Base-by-base conservation (phyloP, 108 stramenopile genomes). In the Fistulifera pelliculosa region DNA sequence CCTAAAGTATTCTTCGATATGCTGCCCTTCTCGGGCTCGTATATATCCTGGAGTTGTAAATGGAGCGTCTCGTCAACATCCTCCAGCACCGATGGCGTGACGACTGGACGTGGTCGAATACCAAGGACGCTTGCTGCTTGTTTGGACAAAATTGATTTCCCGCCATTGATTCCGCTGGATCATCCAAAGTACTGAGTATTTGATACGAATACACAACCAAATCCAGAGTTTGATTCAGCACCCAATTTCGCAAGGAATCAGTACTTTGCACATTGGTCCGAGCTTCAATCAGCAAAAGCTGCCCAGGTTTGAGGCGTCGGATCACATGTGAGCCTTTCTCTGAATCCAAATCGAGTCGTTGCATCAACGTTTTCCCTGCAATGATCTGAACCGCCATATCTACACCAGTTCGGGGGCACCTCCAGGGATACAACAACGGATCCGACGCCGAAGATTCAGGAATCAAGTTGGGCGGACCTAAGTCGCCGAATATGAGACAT, bases 331-430 rank as follows among this genome's bases (percentile, higher is more conserved):
- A 3, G 7, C 19, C 50, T 27, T 59, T 47, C 1, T 27, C 44
- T 19, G 22, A 2, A 8, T 58, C 71, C 16, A 0, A 40, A 13
- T 60, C 70, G 31, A 41, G 17, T 0, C 23, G 24, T n/a, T 67
- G 49, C 19, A 58, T 56, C 28, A 72, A 28, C 1, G 66, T 72
- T 41, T 63, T 1, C 71, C n/a, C 71, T 4, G 59, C 27, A 49
- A 73, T 67, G 27, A 73, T 17, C 42, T 73, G 72, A 12, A 73
- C 72, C 1, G 62, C 52, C 72, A 73, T 68, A 50, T 64, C 58
- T 16, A 55, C n/a, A 0, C 57, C 66, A 5, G 35, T 47, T 17
- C n/a, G 22, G 24, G 38, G 47, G 27, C 62, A 58, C 3, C 62
- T 38, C 72, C 72, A n/a, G n/a, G 50, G n/a, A n/a, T n/a, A n/a